Percentiles rank a stretch among this genome's conserved stretches.
These are phyloP conservation scores for Quercus cerris DNA, from an alignment of 306 rosid genomes.

Conservation along the genomic window DNA sequence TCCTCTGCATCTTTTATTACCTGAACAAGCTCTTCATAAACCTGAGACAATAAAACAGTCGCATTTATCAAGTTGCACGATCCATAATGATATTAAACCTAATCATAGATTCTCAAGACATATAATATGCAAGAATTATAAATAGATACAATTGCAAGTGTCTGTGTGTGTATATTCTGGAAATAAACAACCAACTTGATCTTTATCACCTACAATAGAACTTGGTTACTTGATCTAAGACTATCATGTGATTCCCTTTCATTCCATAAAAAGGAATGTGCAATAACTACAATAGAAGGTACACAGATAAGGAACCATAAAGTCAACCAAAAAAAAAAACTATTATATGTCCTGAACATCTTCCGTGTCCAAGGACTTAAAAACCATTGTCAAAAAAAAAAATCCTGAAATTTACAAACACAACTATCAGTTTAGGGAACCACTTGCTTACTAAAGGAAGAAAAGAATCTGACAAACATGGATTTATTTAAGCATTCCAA, in stretches of 20 bases:
- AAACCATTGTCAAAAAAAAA: too few relatives aligned
- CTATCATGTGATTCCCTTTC: background rate
- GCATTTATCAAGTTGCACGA: background rate
- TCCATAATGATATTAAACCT: background rate
- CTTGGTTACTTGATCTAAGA: background rate
- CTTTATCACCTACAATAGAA: background rate
- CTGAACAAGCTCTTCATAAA: constrained; percentile 75
- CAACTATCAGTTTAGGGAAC: too few relatives aligned
- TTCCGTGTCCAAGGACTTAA: too few relatives aligned
- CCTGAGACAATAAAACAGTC: constrained; percentile 39
- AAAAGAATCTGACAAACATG: too few relatives aligned
- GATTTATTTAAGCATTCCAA: too few relatives aligned
- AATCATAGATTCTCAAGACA: background rate
- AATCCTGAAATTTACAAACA: too few relatives aligned
- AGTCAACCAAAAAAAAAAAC: too few relatives aligned
- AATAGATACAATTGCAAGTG: background rate
- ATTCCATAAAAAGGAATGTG: background rate
- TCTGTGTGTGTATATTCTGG: background rate
- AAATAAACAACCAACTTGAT: background rate
- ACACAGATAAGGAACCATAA: background rate
- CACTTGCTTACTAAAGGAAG: too few relatives aligned
- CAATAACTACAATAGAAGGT: background rate
- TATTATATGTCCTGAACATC: too few relatives aligned
- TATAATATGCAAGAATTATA: background rate
- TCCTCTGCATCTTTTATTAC: constrained; percentile 91